A percentile compares a stretch with the other conserved stretches of the same genome.
Evolutionary conservation across 2,329 filamentous ascomycete genomes (phyloP).

Genomic region (Sclerotinia borealis): DNA sequence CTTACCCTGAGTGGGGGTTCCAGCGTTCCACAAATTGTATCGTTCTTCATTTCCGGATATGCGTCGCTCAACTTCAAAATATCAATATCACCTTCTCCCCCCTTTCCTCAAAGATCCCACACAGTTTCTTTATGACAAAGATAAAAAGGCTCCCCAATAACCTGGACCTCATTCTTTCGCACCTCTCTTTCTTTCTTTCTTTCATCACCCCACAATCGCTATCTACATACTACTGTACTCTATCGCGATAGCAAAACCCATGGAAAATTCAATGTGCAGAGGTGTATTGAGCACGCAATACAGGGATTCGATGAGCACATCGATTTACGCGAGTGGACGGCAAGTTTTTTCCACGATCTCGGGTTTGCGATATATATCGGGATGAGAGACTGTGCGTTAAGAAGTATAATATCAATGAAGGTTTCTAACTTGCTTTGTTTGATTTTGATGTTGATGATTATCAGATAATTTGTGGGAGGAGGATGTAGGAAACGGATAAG

Average conservation of each 20-base stretch:
- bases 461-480: too few species aligned
- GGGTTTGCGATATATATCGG: background rate
- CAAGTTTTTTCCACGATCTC: background rate
- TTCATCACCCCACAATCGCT: too few species aligned
- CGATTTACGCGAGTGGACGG: conserved; percentile 7
- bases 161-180: too few species aligned
- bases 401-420: background rate
- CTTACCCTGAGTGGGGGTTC: background rate
- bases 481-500: background rate
- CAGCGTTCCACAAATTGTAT: background rate
- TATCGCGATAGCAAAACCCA: too few species aligned
- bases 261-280: background rate
- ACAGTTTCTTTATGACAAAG: background rate
- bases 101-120: background rate
- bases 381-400: background rate
- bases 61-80: background rate
- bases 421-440: background rate
- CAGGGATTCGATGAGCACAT: conserved; percentile 10
- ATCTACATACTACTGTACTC: too few species aligned
- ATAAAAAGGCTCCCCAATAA: background rate
- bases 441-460: background rate
- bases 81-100: background rate
- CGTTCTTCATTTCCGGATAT: background rate
- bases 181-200: background rate
- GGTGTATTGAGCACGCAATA: conserved; percentile 10